phyloP scores from a whole-genome alignment of 179 eudicot genomes.

The Corrigiola litoralis region DNA sequence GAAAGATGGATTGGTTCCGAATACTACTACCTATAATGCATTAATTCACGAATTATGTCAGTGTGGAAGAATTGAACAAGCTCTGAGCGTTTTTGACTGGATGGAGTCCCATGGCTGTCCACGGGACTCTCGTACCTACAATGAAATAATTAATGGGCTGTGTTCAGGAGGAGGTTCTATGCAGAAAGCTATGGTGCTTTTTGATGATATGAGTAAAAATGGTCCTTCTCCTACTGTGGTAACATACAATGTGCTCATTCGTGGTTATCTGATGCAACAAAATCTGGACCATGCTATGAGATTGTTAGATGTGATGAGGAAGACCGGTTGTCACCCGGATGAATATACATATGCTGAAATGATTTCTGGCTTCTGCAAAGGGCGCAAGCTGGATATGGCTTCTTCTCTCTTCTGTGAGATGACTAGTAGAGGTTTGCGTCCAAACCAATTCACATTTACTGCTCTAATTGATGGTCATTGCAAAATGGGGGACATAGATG shows the following conservation, averaged over 20 bases:
- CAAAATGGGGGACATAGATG: constrained; percentile 49
- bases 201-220: constrained; percentile 43
- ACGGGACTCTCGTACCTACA: constrained; percentile 48
- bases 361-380: constrained; percentile 62
- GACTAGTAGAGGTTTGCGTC: constrained; percentile 47
- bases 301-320: constrained; percentile 60
- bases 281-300: constrained; percentile 53
- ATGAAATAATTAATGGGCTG: constrained; percentile 52
- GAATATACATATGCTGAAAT: constrained; percentile 59
- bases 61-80: constrained; percentile 38
- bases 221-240: constrained; percentile 50
- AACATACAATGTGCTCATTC: constrained; percentile 65
- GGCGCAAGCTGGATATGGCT: constrained; percentile 44
- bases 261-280: constrained; percentile 39
- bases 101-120: constrained; percentile 42
- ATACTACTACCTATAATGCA: constrained; percentile 48
- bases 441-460: constrained; percentile 50
- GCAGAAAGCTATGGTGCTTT: constrained; percentile 60
- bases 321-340: constrained; percentile 58
- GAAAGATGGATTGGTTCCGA: constrained; percentile 50
- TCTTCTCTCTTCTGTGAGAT: constrained; percentile 46
- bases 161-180: constrained; percentile 38
- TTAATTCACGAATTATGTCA: constrained; percentile 48
- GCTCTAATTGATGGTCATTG: constrained; percentile 63
- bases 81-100: constrained; percentile 49